Base-by-base conservation (phyloP, 2,329 filamentous ascomycete species). In the Penicillium verrucosum region DNA sequence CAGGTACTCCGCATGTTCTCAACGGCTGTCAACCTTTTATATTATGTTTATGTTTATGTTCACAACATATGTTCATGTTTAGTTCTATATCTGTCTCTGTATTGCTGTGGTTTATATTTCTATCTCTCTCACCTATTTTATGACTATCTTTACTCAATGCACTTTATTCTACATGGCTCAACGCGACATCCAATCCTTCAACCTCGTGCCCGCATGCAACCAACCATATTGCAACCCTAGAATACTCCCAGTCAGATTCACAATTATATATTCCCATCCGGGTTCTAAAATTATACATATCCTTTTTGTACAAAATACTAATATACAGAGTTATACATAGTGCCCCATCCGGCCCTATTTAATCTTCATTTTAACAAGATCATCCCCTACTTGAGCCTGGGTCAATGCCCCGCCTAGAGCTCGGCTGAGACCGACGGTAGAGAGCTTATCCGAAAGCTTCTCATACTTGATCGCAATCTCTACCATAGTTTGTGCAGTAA, bases 391-490 rank as follows among this genome's bases (percentile, higher is more conserved):
- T 5, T 63, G 61, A 36, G 59, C 69, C n/a, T 56, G 58, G 1
- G 70, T 74, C 58, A 72, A 23, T 5, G 68, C 62, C 0, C 68
- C 71, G 9, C 72, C 72, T 4, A 74, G 57, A 14, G 63, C 11
- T 14, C 70, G 66, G 34, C 45, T 68, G 45, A 74, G 60, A 21
- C 66, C 58, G 18, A 65, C 34, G 7, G 56, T 45, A 7, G 65
- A 60, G 5, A 66, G 56, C 44, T 66, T 66, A 12, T 60, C 53
- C 5, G 69, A 63, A 51, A 66, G 65, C 8, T 66, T 62, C 25
- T 74, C 63, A 56, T 75, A 78, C 51, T 75, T 72, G 12, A 73
- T 18, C 7, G 68, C 61, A 27, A 78, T 61, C 34, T 74, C 73
- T 68, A 73, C 69, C 16, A 77, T 30, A 4, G 71, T 68, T 2